These are phyloP conservation scores for Epichloe gansuensis DNA, from an alignment of 2,329 filamentous ascomycete species.

Conservation along the genomic window DNA sequence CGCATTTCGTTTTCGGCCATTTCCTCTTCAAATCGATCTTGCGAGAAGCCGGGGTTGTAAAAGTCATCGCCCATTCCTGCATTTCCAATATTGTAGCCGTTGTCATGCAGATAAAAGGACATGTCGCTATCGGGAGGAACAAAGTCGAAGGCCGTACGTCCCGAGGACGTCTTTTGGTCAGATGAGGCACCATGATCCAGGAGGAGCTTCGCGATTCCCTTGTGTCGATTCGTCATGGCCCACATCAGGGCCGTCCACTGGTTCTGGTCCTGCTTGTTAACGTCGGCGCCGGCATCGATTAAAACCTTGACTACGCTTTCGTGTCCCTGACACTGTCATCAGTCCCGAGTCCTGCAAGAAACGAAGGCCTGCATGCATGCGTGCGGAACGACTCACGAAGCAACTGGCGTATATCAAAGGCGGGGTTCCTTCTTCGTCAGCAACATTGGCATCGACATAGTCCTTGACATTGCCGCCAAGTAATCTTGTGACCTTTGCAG, in stretches of 20 bases:
- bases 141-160: slow-evolving; percentile 91
- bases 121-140: slow-evolving; percentile 92
- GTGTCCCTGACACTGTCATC: slow-evolving; percentile 50
- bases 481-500: slow-evolving; percentile 65
- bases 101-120: slow-evolving; percentile 87
- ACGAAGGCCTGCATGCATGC: neutral
- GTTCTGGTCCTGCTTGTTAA: slow-evolving; percentile 90
- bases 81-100: slow-evolving; percentile 79
- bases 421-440: slow-evolving; percentile 92
- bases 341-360: slow-evolving; percentile 3
- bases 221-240: slow-evolving; percentile 98
- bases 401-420: slow-evolving; percentile 96
- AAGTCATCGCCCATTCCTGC: slow-evolving; percentile 79
- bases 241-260: slow-evolving; percentile 98
- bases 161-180: slow-evolving; percentile 87
- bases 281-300: slow-evolving; percentile 72
- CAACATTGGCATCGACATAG: slow-evolving; percentile 73
- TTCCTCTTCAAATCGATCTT: slow-evolving; percentile 93
- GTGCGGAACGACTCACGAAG: slow-evolving; percentile 51
- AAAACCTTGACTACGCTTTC: slow-evolving; percentile 76
- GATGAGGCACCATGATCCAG: slow-evolving; percentile 92
- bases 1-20: slow-evolving; percentile 94
- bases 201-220: slow-evolving; percentile 83
- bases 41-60: slow-evolving; percentile 81
- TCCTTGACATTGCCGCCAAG: slow-evolving; percentile 60